A percentile compares a stretch with the other conserved stretches of the same genome.
Evolutionary conservation across 2,329 filamentous ascomycete species (phyloP).

Genomic region (Monilinia aucupariae): DNA sequence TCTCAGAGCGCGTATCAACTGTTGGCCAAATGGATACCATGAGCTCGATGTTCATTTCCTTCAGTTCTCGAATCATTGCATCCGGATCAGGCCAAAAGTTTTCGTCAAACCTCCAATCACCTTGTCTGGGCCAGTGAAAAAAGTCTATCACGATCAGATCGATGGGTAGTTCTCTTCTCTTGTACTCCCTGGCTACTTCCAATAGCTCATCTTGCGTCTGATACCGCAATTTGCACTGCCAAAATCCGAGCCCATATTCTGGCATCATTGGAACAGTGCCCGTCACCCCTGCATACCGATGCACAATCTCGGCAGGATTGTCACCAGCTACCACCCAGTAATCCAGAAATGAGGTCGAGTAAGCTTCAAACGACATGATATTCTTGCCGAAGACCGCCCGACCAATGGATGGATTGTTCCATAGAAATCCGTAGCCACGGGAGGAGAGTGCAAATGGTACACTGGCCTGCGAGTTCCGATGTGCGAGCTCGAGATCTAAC

Average conservation of each 20-base stretch:
- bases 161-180: conserved; percentile 49
- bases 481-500: conserved; percentile 56
- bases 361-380: conserved; percentile 55
- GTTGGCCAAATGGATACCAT: conserved; percentile 69
- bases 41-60: conserved; percentile 53
- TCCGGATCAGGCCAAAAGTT: conserved; percentile 60
- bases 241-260: conserved; percentile 62
- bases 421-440: conserved; percentile 57
- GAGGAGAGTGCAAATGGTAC: conserved; percentile 58
- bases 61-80: conserved; percentile 58
- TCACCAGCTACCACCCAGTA: conserved; percentile 60
- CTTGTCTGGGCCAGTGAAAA: conserved; percentile 62
- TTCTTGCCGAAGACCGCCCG: conserved; percentile 57
- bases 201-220: conserved; percentile 61
- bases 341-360: conserved; percentile 52
- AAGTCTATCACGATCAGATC: conserved; percentile 64
- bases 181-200: conserved; percentile 54
- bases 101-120: conserved; percentile 62
- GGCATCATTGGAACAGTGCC: conserved; percentile 62
- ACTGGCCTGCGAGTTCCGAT: conserved; percentile 61
- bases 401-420: conserved; percentile 61
- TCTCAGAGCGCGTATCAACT: conserved; percentile 53
- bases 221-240: conserved; percentile 63
- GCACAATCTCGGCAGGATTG: conserved; percentile 49
- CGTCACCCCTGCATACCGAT: conserved; percentile 51